Conservation (phyloP, 495 filamentous ascomycete genomes). For the Podospora tetraspora region DNA sequence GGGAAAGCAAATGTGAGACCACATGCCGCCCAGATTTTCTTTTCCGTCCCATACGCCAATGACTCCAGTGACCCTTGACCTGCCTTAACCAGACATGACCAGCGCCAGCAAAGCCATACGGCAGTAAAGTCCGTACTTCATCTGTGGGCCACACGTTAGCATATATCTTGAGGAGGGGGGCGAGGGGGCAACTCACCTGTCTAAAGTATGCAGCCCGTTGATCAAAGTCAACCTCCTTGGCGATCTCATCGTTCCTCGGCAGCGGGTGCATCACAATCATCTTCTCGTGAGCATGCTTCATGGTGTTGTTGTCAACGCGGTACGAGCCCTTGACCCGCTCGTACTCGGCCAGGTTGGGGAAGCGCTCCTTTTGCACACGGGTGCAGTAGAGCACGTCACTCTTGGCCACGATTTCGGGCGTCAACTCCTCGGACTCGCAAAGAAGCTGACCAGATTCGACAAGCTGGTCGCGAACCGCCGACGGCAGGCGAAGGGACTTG, state of each 20-base stretch:
- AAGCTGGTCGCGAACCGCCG: slow-evolving; percentile 64
- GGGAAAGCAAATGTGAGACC: not conserved
- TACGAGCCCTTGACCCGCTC: slow-evolving; percentile 83
- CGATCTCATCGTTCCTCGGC: slow-evolving; percentile 85
- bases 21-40: not conserved
- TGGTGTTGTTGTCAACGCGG: slow-evolving; percentile 80
- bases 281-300: slow-evolving; percentile 83
- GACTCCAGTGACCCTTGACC: not conserved
- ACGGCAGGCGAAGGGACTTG: slow-evolving; percentile 67
- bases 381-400: slow-evolving; percentile 95
- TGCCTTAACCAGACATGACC: slow-evolving; percentile 58
- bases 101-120: slow-evolving; percentile 94
- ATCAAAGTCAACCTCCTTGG: slow-evolving; percentile 95
- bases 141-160: slow-evolving; percentile 53
- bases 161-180: slow-evolving; percentile 13
- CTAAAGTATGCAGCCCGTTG: slow-evolving; percentile 95
- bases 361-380: slow-evolving; percentile 92
- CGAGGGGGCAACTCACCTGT: slow-evolving; percentile 64
- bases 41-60: not conserved
- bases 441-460: slow-evolving; percentile 67
- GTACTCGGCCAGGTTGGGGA: slow-evolving; percentile 70
- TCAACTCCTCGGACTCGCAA: slow-evolving; percentile 68
- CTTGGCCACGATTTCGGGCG: slow-evolving; percentile 71
- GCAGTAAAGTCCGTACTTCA: slow-evolving; percentile 96
- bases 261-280: slow-evolving; percentile 95